Evolutionary conservation across 192 early-diverging fungal genomes (phyloP), one percentile per base, ranked within the genome.

Genomic region (Coemansia sp.): DNA sequence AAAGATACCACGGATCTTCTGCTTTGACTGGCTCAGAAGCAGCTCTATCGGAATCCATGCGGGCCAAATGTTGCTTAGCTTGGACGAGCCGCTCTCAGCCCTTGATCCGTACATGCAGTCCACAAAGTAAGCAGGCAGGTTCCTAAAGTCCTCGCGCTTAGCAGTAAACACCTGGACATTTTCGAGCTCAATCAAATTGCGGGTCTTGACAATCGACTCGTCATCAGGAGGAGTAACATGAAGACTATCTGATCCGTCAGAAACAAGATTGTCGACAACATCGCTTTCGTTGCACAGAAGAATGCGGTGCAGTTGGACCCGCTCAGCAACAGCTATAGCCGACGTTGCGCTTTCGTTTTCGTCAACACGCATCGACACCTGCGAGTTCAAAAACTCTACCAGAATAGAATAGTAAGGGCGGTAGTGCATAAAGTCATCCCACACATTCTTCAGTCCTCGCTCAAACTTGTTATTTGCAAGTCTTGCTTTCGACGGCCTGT

Each of bases 1-100:
- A 65, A 81, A 81, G 22, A 81, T 75, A 37, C 78, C 64, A 10
- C 78, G 70, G 0, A 65, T 63, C 32, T 72, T 56, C 40, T 76
- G 70, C 61, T 76, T 66, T 22, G 41, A 62, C 51, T 78, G 74
- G 54, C 77, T 73, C 63, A 85, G 67, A 47, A 85, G 71, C 43
- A 85, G 62, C 73, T 85, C 84, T 19, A 85, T 85, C n/a, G 84
- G 84, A 16, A 85, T 74, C 84, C 84, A 85, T 12, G 77, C 73
- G 0, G 84, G 84, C 84, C 84, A 85, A 21, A 82, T 64, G n/a
- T 73, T 43, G n/a, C 66, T 65, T 4, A 68, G 67, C 66, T 76
- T 62, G 5, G 74, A 66, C 18, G 58, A 66, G 36, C 69, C 69
- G 22, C 65, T 70, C 4, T 69, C 61, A 0, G 66, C 49, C 63